These are phyloP conservation scores for Clavispora santaluciae DNA, from an alignment of 805 yeast genomes.

Conservation along the genomic window DNA sequence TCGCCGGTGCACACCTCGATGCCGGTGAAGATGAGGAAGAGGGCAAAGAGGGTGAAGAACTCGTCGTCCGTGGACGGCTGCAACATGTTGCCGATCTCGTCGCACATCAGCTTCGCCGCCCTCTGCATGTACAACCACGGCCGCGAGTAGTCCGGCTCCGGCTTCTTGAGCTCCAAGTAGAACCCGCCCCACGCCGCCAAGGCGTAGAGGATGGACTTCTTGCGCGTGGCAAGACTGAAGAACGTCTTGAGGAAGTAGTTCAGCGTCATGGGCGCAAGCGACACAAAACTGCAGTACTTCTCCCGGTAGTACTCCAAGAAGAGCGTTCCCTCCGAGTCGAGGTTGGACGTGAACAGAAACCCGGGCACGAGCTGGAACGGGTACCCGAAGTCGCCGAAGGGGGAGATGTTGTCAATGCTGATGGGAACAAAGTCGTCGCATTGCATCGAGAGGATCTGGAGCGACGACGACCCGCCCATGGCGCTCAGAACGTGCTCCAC, in stretches of 20 bases:
- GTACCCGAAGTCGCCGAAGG: not conserved
- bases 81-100: slow-evolving; percentile 12
- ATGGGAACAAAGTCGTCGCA: slow-evolving; percentile 1
- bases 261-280: slow-evolving; percentile 15
- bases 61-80: slow-evolving; percentile 11
- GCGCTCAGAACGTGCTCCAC: not conserved
- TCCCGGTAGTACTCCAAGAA: slow-evolving; percentile 16
- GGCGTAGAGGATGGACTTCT: slow-evolving; percentile 15
- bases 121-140: slow-evolving; percentile 19
- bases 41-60: slow-evolving; percentile 13
- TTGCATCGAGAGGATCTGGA: not conserved
- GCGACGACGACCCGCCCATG: not conserved
- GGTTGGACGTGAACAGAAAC: slow-evolving; percentile 5
- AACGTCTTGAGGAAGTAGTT: slow-evolving; percentile 19
- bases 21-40: slow-evolving; percentile 17
- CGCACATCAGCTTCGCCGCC: slow-evolving; percentile 16
- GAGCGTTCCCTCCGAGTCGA: slow-evolving; percentile 14
- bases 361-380: not conserved
- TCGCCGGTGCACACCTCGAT: slow-evolving; percentile 21
- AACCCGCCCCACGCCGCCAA: slow-evolving; percentile 21
- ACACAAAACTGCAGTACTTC: slow-evolving; percentile 14
- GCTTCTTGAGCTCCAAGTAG: slow-evolving; percentile 13
- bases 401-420: not conserved
- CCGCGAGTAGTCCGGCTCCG: slow-evolving; percentile 11
- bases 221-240: slow-evolving; percentile 11